Evolutionary conservation across 768 basidiomycete species (phyloP).

Genomic region (Tulasnella sp.): DNA sequence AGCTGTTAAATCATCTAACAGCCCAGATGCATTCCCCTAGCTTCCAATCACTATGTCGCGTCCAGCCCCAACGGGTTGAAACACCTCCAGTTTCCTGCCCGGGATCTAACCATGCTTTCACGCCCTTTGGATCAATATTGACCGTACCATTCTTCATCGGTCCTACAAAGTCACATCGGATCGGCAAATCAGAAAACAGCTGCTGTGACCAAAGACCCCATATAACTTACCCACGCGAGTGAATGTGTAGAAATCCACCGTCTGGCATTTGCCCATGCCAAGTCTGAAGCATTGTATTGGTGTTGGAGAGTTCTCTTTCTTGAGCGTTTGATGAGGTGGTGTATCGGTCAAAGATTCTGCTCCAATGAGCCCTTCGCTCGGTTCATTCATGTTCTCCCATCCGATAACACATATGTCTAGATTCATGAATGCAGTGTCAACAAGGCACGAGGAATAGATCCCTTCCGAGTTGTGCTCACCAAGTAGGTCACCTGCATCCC

Average conservation of each 20-base stretch:
- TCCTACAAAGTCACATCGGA: slow-evolving; percentile 39
- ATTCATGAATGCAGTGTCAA: too few species aligned
- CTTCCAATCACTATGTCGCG: slow-evolving; percentile 54
- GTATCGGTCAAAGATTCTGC: slow-evolving; percentile 57
- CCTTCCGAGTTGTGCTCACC: too few species aligned
- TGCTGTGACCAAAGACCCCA: too few species aligned
- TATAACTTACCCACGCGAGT: slow-evolving; percentile 29
- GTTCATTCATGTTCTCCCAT: slow-evolving; percentile 96
- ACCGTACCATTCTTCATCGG: slow-evolving; percentile 62
- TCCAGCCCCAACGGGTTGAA: slow-evolving; percentile 75
- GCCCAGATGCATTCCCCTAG: slow-evolving; percentile 82
- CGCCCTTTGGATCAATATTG: slow-evolving; percentile 75
- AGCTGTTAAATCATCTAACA: slow-evolving; percentile 22
- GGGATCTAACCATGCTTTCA: slow-evolving; percentile 65
- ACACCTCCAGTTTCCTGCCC: slow-evolving; percentile 37
- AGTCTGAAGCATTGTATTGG: slow-evolving; percentile 74
- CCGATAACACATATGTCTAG: slow-evolving; percentile 81
- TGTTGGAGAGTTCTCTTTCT: slow-evolving; percentile 80
- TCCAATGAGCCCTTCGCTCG: slow-evolving; percentile 69
- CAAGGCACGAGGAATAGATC: too few species aligned
- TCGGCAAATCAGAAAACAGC: neutral
- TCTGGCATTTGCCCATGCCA: slow-evolving; percentile 78
- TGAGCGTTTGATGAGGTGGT: slow-evolving; percentile 58
- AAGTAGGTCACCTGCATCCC: slow-evolving; percentile 9
- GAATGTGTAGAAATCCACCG: slow-evolving; percentile 75